A percentile compares a stretch with the other conserved stretches of the same genome.
These are phyloP conservation scores for Penicillium sp. DNA, from an alignment of 2,329 filamentous ascomycete species.

Conservation along the genomic window DNA sequence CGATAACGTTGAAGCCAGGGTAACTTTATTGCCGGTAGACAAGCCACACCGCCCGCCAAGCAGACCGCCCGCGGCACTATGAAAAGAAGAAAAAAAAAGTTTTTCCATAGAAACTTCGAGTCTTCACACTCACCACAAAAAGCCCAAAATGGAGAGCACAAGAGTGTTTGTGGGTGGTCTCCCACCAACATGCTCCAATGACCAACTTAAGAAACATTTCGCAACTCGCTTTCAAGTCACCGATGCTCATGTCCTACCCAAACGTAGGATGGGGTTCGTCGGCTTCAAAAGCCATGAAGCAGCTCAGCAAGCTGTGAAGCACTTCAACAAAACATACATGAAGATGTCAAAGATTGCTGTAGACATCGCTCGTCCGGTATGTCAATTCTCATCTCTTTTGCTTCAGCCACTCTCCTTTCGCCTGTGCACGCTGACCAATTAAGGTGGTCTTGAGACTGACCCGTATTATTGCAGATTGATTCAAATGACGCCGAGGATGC, in stretches of 20 bases:
- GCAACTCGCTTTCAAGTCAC: constrained; percentile 73
- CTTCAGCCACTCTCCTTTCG: constrained; percentile 18
- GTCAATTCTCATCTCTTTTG: constrained; percentile 29
- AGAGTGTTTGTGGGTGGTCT: constrained; percentile 70
- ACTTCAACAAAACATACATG: constrained; percentile 94
- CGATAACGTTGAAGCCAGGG: constrained; percentile 13
- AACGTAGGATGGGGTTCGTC: constrained; percentile 90
- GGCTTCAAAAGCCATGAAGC: constrained; percentile 83
- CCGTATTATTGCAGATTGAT: constrained; percentile 40
- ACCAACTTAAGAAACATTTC: constrained; percentile 87
- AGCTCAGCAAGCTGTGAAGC: constrained; percentile 79
- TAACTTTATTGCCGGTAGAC: constrained; percentile 10
- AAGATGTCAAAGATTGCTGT: constrained; percentile 93
- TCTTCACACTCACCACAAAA: constrained; percentile 21
- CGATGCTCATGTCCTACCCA: constrained; percentile 85
- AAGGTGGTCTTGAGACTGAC: constrained; percentile 43
- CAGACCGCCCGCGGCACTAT: constrained; percentile 37
- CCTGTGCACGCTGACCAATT: constrained; percentile 37
- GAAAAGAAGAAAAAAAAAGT: constrained; percentile 32
- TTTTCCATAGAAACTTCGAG: constrained; percentile 9
- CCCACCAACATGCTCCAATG: constrained; percentile 79
- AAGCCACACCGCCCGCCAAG: constrained; percentile 2
- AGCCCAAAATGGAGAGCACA: constrained; percentile 66
- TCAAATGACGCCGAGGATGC: constrained; percentile 31
- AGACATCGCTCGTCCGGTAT: constrained; percentile 79